Conservation (phyloP, 495 filamentous ascomycete species). For the Elasticomyces elasticus region DNA sequence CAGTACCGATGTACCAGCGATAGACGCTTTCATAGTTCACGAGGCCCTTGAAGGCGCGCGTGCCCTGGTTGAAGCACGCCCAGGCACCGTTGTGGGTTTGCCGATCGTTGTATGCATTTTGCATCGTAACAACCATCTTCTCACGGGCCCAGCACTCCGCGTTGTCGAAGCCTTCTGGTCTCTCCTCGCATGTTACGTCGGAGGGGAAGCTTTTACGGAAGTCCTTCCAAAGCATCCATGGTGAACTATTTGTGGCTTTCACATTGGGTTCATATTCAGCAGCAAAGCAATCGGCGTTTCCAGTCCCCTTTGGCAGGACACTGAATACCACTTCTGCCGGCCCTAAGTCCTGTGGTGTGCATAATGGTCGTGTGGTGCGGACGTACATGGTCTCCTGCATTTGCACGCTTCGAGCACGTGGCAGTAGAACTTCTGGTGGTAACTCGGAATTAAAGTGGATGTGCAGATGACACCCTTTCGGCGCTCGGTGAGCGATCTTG, state of each 20-base stretch:
- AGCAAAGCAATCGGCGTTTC: slow-evolving; percentile 24
- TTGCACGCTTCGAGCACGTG: slow-evolving; percentile 13
- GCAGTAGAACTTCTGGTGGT: slow-evolving; percentile 24
- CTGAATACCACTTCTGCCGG: slow-evolving; percentile 31
- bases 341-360: slow-evolving; percentile 14
- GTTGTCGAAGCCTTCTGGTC: slow-evolving; percentile 2
- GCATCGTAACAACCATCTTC: slow-evolving; percentile 17
- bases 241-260: slow-evolving; percentile 10
- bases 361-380: slow-evolving; percentile 24
- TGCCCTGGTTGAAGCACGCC: slow-evolving; percentile 35
- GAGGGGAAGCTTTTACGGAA: slow-evolving; percentile 20
- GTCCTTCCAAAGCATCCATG: slow-evolving; percentile 27
- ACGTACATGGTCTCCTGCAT: slow-evolving; percentile 28
- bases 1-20: slow-evolving; percentile 31
- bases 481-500: slow-evolving; percentile 24
- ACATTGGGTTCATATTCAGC: slow-evolving; percentile 21
- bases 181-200: slow-evolving; percentile 1
- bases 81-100: slow-evolving; percentile 26
- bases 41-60: slow-evolving; percentile 33
- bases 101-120: not conserved
- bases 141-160: slow-evolving; percentile 17
- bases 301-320: slow-evolving; percentile 20
- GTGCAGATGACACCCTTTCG: slow-evolving; percentile 31
- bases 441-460: slow-evolving; percentile 35
- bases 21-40: slow-evolving; percentile 31